Conservation (phyloP, 2,329 filamentous ascomycete species). For the Neonectria hederae region DNA sequence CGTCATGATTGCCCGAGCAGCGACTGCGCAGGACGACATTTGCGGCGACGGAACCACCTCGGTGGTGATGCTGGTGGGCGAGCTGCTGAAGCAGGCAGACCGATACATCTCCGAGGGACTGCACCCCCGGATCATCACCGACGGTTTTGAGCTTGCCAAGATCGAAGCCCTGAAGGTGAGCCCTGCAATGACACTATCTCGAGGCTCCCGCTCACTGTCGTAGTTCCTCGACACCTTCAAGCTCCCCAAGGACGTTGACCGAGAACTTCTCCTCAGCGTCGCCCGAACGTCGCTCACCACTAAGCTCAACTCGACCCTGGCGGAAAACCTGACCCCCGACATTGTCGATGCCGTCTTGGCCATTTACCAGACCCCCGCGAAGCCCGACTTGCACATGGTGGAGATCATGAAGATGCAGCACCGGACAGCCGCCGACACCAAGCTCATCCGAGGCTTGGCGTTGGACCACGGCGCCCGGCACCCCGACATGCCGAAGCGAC, state of each 20-base stretch:
- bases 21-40: slow-evolving; percentile 98
- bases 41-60: slow-evolving; percentile 98
- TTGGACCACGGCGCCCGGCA: slow-evolving; percentile 96
- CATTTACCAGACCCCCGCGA: slow-evolving; percentile 88
- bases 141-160: slow-evolving; percentile 98
- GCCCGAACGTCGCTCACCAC: slow-evolving; percentile 94
- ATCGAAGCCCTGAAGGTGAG: slow-evolving; percentile 84
- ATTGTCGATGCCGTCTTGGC: slow-evolving; percentile 97
- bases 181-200: background rate
- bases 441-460: slow-evolving; percentile 91
- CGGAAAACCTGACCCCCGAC: slow-evolving; percentile 89
- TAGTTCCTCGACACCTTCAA: slow-evolving; percentile 97
- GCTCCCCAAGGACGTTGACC: slow-evolving; percentile 85
- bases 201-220: slow-evolving; percentile 19
- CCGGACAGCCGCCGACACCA: slow-evolving; percentile 92
- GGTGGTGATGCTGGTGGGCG: slow-evolving; percentile 92
- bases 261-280: slow-evolving; percentile 92
- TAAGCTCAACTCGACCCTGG: slow-evolving; percentile 90
- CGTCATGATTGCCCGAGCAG: slow-evolving; percentile 83
- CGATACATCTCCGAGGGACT: slow-evolving; percentile 96
- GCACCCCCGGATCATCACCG: slow-evolving; percentile 94
- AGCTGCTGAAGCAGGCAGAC: slow-evolving; percentile 97
- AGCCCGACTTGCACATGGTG: slow-evolving; percentile 98
- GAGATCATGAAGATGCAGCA: slow-evolving; percentile 99
- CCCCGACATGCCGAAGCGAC: slow-evolving; percentile 96